Percentiles rank a stretch among this genome's conserved stretches.
Conservation (phyloP, 1,284 basidiomycete genomes). For the Cutaneotrichosporon mucoides region DNA sequence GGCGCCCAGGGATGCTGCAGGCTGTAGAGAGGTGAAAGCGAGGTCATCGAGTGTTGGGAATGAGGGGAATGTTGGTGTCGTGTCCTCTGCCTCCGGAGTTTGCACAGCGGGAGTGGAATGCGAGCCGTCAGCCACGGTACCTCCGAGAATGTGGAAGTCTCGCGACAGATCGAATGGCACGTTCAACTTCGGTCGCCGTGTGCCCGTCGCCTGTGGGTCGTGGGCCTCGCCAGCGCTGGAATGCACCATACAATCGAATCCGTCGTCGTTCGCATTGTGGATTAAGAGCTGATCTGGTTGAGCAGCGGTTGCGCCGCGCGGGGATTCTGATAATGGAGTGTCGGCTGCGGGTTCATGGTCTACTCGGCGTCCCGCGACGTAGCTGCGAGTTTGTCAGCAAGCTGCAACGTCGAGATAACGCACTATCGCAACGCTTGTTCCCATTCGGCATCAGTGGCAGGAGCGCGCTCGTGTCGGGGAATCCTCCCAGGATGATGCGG, state of each 20-base stretch:
- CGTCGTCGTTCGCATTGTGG: constrained; percentile 4
- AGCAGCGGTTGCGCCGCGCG: background rate
- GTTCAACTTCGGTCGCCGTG: background rate
- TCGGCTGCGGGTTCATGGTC: too few species aligned
- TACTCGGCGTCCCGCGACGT: too few species aligned
- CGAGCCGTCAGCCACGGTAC: constrained; percentile 6
- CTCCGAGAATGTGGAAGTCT: constrained; percentile 5
- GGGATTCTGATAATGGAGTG: too few species aligned
- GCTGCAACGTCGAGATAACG: too few species aligned
- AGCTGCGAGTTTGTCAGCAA: too few species aligned
- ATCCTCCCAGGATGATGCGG: background rate
- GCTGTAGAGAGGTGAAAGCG: background rate
- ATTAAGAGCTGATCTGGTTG: constrained; percentile 3
- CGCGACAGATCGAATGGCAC: background rate
- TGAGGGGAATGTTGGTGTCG: background rate
- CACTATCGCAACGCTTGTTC: constrained; percentile 18
- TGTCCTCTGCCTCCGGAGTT: background rate
- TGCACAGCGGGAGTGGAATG: background rate
- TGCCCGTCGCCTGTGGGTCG: too few species aligned
- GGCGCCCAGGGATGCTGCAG: background rate
- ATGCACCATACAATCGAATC: background rate
- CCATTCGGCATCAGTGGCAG: constrained; percentile 24
- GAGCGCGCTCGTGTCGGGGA: constrained; percentile 7
- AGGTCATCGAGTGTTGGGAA: background rate
- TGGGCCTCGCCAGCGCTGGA: too few species aligned